phyloP scores from a whole-genome alignment of 768 basidiomycete genomes.

The Tulasnella sp. region DNA sequence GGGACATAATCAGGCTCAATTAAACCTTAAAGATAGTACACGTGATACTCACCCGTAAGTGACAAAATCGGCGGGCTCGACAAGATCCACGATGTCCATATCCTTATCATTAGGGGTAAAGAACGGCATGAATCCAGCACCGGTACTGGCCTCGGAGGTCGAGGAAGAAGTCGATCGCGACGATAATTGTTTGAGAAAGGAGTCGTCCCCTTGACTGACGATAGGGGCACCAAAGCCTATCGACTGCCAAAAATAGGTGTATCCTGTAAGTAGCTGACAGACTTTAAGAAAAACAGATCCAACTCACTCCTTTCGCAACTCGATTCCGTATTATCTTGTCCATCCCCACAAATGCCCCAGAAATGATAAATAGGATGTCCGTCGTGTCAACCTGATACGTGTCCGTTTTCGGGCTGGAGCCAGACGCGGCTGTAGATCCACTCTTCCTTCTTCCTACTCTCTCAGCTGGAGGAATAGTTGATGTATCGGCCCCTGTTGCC shows the following conservation, averaged over 20 bases:
- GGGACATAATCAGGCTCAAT: not conserved
- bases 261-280: constrained; percentile 1
- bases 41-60: constrained; percentile 57
- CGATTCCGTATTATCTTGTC: constrained; percentile 72
- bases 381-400: constrained; percentile 72
- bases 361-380: constrained; percentile 89
- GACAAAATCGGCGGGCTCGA: constrained; percentile 73
- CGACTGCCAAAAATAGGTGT: no score
- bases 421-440: not conserved
- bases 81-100: constrained; percentile 50
- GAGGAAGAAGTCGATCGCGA: not conserved
- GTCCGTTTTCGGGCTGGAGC: constrained; percentile 35
- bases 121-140: constrained; percentile 44
- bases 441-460: constrained; percentile 1
- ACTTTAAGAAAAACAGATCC: not conserved
- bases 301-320: constrained; percentile 74
- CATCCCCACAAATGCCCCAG: constrained; percentile 90
- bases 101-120: constrained; percentile 60
- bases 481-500: not conserved
- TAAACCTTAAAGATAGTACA: not conserved
- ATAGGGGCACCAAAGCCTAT: constrained; percentile 72
- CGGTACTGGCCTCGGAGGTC: not conserved
- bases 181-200: not conserved
- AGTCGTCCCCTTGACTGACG: constrained; percentile 20
- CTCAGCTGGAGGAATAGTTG: not conserved